A percentile compares a stretch with the other conserved stretches of the same genome.
phyloP scores from a whole-genome alignment of 257 asterid genomes.

The Solanum boliviense region DNA sequence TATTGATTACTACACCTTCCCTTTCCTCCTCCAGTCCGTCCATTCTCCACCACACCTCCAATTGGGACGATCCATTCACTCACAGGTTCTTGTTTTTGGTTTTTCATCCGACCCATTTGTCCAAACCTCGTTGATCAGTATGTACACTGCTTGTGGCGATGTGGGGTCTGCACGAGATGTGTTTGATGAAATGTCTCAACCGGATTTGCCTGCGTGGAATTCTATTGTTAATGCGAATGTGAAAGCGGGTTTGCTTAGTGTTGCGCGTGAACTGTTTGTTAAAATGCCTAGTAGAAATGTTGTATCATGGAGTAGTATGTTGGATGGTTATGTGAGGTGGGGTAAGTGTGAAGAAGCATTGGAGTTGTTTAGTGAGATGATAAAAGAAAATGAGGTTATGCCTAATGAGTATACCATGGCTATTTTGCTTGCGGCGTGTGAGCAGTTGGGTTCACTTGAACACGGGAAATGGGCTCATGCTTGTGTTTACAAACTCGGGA shows the following conservation, averaged over 20 bases:
- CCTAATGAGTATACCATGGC: slow-evolving; percentile 14
- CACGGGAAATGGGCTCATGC: slow-evolving; percentile 12
- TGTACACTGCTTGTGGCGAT: slow-evolving; percentile 3
- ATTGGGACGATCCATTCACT: not conserved
- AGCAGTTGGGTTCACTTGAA: slow-evolving; percentile 8
- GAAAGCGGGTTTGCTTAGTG: slow-evolving; percentile 1
- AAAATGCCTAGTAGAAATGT: slow-evolving; percentile 1
- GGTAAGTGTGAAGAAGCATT: slow-evolving; percentile 6
- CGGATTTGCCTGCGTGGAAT: slow-evolving; percentile 10
- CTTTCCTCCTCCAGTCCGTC: slow-evolving; percentile 9
- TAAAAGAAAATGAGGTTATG: not conserved
- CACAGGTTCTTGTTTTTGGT: not conserved
- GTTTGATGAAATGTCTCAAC: slow-evolving; percentile 9
- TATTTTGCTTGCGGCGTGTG: slow-evolving; percentile 12
- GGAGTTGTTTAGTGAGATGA: slow-evolving; percentile 1
- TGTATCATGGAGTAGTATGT: slow-evolving; percentile 13
- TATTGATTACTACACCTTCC: slow-evolving; percentile 10
- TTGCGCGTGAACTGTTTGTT: slow-evolving; percentile 4
- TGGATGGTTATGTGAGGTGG: slow-evolving; percentile 13
- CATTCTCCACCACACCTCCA: not conserved
- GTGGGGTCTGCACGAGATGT: not conserved
- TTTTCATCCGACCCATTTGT: not conserved
- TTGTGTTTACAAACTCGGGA: not conserved
- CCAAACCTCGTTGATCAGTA: slow-evolving; percentile 4
- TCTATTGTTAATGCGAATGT: slow-evolving; percentile 6